Percentiles rank a stretch among this genome's conserved stretches.
phyloP scores from a whole-genome alignment of 768 basidiomycete species.

The Rhodosporidiobolus sp. region DNA sequence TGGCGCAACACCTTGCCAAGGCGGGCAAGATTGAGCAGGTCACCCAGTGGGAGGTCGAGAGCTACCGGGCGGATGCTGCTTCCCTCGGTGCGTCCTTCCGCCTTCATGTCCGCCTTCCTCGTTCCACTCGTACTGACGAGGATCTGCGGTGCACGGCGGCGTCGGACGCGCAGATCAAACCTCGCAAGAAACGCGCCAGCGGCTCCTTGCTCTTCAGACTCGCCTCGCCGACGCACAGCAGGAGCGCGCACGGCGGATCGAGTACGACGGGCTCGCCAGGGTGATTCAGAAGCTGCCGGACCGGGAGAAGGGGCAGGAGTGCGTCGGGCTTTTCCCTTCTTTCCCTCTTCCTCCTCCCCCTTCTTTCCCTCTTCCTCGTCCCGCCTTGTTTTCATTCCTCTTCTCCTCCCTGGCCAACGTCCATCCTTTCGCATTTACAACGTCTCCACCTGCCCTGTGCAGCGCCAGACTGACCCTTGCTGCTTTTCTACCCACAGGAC shows the following conservation, averaged over 20 bases:
- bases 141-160: too few relatives aligned
- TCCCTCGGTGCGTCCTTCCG: slow-evolving; percentile 4
- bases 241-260: slow-evolving; percentile 33
- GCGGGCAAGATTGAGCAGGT: background rate
- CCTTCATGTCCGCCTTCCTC: too few relatives aligned
- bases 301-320: slow-evolving; percentile 31
- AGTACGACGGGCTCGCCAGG: slow-evolving; percentile 28
- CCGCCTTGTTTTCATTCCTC: background rate
- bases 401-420: background rate
- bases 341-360: background rate
- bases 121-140: background rate
- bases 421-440: too few relatives aligned
- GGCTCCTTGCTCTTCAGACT: background rate
- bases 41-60: slow-evolving; percentile 9
- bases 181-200: background rate
- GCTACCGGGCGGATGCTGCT: slow-evolving; percentile 2
- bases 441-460: too few relatives aligned
- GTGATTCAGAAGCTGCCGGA: slow-evolving; percentile 12
- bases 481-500: background rate
- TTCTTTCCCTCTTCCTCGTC: background rate
- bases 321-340: background rate
- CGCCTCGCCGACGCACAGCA: slow-evolving; percentile 3
- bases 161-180: background rate
- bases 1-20: slow-evolving; percentile 18
- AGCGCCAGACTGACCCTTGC: background rate